Base-by-base conservation (phyloP, 805 yeast species). In the Lipomyces spencermartinsiae region DNA sequence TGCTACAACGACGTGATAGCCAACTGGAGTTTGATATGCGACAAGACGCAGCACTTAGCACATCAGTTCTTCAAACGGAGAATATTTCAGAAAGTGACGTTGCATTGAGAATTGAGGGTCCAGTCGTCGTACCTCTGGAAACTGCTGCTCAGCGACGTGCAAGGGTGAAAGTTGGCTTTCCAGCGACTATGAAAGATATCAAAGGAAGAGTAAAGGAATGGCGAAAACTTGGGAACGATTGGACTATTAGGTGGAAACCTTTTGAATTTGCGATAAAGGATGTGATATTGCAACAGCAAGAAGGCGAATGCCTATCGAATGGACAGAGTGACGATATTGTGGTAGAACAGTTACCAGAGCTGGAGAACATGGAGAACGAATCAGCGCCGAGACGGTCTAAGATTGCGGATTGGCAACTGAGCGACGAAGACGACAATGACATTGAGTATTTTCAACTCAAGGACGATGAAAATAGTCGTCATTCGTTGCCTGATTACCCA, bases 181-280 rank as follows among this genome's bases (percentile, higher is more conserved):
- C 55, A 14, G n/a, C 49, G 31, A 53, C 25, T 7, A 31, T 59
- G 62, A 22, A 25, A 43, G 60, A 63, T 16, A 33, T 59, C 10
- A 19, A 55, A 39, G 34, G 25, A 10, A 53, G 29, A 10, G 35
- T 63, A 8, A 19, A 29, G 25, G 59, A 54, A 19, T 63, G 66
- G 66, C 53, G 43, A 22, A 8, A 10, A 14, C 25, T 9, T n/a
- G 12, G 19, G 16, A 46, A 14, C 2, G 55, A 58, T 5, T 34
- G 34, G 33, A 49, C 35, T 19, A 31, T 63, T 12, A 53, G 39
- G 35, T 64, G 67, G 67, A 64, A 53, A 12, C 67, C 67, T 3
- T 63, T 63, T 25, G 8, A n/a, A 7, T 33, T 34, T 33, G 16
- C 46, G 10, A 57, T 34, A 39, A 49, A 57, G 14, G 37, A 16